These are phyloP conservation scores for Hypocrella siamensis DNA, from an alignment of 2,329 filamentous ascomycete species.

Conservation along the genomic window DNA sequence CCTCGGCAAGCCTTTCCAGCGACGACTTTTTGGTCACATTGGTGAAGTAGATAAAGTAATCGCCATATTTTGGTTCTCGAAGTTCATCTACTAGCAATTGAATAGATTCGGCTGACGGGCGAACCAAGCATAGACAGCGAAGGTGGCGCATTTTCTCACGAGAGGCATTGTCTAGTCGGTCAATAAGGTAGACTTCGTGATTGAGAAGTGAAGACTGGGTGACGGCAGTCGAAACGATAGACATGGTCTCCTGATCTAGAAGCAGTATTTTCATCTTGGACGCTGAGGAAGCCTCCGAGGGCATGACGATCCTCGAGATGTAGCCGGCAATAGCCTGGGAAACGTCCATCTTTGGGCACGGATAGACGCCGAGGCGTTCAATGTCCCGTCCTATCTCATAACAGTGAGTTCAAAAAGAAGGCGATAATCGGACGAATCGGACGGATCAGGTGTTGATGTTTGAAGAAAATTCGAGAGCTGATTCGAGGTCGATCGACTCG, in stretches of 20 bases:
- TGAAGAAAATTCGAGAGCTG: no score
- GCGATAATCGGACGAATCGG: no score
- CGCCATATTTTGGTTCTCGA: slow-evolving; percentile 89
- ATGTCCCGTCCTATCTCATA: neutral
- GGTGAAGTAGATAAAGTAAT: slow-evolving; percentile 95
- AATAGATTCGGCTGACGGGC: slow-evolving; percentile 83
- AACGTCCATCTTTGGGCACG: slow-evolving; percentile 56
- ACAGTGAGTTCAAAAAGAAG: no score
- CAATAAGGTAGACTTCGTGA: slow-evolving; percentile 95
- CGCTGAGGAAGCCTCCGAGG: slow-evolving; percentile 51
- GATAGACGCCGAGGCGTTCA: neutral
- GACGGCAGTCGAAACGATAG: slow-evolving; percentile 86
- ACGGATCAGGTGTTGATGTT: no score
- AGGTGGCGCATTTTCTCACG: slow-evolving; percentile 98
- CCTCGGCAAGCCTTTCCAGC: slow-evolving; percentile 83
- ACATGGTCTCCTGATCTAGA: slow-evolving; percentile 83
- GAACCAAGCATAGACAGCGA: slow-evolving; percentile 80
- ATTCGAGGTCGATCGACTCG: no score
- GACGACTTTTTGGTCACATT: slow-evolving; percentile 96
- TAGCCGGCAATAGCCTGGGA: slow-evolving; percentile 87
- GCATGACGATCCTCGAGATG: slow-evolving; percentile 85
- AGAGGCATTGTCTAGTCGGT: slow-evolving; percentile 77
- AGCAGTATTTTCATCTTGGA: slow-evolving; percentile 98
- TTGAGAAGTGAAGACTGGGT: slow-evolving; percentile 90
- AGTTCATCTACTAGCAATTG: slow-evolving; percentile 91